phyloP scores from a whole-genome alignment of 2,329 filamentous ascomycete species.

The Conoideocrella luteorostrata region DNA sequence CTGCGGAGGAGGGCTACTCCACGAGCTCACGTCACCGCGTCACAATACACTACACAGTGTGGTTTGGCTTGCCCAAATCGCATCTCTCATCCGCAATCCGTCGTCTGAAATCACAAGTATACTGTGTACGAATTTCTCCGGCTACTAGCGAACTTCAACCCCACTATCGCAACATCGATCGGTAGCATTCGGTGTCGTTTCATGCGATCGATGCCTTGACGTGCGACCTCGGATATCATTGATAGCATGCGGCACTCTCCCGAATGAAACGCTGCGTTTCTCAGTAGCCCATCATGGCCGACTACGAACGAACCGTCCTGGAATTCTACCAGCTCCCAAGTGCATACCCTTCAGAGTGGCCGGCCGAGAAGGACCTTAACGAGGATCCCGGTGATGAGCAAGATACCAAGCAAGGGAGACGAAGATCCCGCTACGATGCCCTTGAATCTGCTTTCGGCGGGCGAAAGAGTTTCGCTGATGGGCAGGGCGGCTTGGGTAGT shows the following conservation, averaged over 20 bases:
- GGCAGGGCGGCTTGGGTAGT: conserved; percentile 53
- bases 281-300: conserved; percentile 44
- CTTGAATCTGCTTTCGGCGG: conserved; percentile 68
- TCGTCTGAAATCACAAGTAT: too few relatives aligned
- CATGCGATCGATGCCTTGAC: conserved; percentile 1
- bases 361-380: conserved; percentile 67
- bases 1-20: too few relatives aligned
- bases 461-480: conserved; percentile 46
- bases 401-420: conserved; percentile 43
- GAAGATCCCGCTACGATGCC: conserved; percentile 77
- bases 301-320: conserved; percentile 70
- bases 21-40: too few relatives aligned
- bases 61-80: too few relatives aligned
- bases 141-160: too few relatives aligned
- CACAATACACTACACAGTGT: too few relatives aligned
- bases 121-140: too few relatives aligned
- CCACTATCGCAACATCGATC: too few relatives aligned
- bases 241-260: conserved; percentile 4
- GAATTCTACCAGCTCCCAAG: conserved; percentile 84
- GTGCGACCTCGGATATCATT: background rate
- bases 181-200: too few relatives aligned
- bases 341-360: conserved; percentile 79
- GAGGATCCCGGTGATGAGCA: conserved; percentile 56
- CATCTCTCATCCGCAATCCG: too few relatives aligned
- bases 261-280: background rate